Conservation (phyloP, 306 rosid species). For the Begonia peltatifolia region DNA sequence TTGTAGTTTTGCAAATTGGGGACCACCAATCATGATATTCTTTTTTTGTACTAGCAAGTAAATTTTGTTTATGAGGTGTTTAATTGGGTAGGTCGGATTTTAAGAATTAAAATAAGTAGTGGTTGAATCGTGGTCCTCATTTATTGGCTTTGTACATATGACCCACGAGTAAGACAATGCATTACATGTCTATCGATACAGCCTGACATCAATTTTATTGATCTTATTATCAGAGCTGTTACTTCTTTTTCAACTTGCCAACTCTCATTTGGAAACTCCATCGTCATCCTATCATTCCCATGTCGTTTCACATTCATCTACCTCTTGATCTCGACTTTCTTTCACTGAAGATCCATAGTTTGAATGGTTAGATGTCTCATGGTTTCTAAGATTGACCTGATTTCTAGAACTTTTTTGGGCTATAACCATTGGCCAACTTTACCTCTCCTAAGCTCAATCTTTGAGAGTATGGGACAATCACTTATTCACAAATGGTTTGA, state of each 20-base stretch:
- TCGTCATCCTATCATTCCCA: conserved; percentile 3
- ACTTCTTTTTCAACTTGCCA: conserved; percentile 29
- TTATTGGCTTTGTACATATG: conserved; percentile 15
- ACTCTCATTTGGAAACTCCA: conserved; percentile 22
- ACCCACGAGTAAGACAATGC: conserved; percentile 27
- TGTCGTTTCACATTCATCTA: conserved; percentile 15
- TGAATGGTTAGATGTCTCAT: conserved; percentile 18
- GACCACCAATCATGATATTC: conserved; percentile 6
- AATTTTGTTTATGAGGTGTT: conserved; percentile 9
- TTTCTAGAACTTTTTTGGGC: conserved; percentile 13
- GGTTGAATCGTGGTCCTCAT: conserved; percentile 39
- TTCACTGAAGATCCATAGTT: conserved; percentile 14
- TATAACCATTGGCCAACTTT: no score
- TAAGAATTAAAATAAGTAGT: conserved; percentile 17
- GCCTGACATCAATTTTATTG: conserved; percentile 13
- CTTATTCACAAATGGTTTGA: no score
- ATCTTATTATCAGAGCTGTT: conserved; percentile 22
- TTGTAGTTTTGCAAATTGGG: background rate
- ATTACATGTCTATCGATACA: conserved; percentile 12
- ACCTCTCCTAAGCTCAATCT: no score
- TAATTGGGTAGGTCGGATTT: conserved; percentile 36
- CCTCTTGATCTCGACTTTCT: conserved; percentile 13
- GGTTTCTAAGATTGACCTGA: conserved; percentile 53
- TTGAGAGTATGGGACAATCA: no score
- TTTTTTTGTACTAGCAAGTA: conserved; percentile 15